These are phyloP conservation scores for Sarcomyxa edulis DNA, from an alignment of 768 basidiomycete species.

Conservation along the genomic window DNA sequence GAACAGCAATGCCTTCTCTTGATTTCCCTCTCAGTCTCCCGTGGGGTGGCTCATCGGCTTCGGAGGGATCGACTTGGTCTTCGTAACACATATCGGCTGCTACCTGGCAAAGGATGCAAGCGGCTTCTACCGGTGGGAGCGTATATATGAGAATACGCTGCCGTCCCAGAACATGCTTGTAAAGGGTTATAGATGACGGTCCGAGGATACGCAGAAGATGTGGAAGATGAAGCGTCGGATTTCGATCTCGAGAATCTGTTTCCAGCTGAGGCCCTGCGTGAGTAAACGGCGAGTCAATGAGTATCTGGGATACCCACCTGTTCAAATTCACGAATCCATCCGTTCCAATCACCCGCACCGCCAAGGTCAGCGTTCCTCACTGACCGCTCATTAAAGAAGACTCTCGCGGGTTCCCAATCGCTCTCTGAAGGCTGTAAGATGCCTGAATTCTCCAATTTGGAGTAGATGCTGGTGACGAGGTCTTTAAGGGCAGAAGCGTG, in stretches of 20 bases:
- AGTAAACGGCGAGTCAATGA: slow-evolving; percentile 1
- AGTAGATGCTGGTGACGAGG: slow-evolving; percentile 50
- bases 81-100: slow-evolving; percentile 50
- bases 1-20: slow-evolving; percentile 54
- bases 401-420: slow-evolving; percentile 59
- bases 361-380: slow-evolving; percentile 43
- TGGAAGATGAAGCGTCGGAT: slow-evolving; percentile 68
- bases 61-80: slow-evolving; percentile 29
- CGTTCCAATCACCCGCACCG: slow-evolving; percentile 56
- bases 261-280: too few relatives aligned
- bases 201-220: slow-evolving; percentile 75
- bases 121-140: slow-evolving; percentile 72
- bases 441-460: slow-evolving; percentile 40
- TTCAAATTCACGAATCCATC: slow-evolving; percentile 66
- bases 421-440: slow-evolving; percentile 42
- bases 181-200: slow-evolving; percentile 71
- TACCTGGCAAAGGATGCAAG: slow-evolving; percentile 71
- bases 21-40: slow-evolving; percentile 33
- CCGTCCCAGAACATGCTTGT: slow-evolving; percentile 74
- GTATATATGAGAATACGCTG: slow-evolving; percentile 78
- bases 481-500: slow-evolving; percentile 63
- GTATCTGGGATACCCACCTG: slow-evolving; percentile 28
- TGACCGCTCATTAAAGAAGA: slow-evolving; percentile 64
- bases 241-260: slow-evolving; percentile 21
- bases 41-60: slow-evolving; percentile 7